Conservation (phyloP, 2,329 filamentous ascomycete species). For the Fusarium secorum region DNA sequence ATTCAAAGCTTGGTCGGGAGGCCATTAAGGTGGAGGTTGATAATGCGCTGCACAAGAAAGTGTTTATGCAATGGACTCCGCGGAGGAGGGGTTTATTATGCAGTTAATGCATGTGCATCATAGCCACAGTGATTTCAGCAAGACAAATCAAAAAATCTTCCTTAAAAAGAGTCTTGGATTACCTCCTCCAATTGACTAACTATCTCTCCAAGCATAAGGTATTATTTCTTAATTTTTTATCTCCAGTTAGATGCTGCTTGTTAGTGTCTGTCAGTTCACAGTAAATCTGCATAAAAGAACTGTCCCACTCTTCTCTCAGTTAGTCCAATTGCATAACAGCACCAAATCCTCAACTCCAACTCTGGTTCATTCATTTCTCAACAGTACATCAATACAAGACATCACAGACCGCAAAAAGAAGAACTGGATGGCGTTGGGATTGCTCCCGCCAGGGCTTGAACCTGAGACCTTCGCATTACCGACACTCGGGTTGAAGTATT, state of each 20-base stretch:
- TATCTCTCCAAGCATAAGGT: fast-evolving
- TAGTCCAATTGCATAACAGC: not conserved
- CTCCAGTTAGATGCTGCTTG: fast-evolving
- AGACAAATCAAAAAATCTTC: fast-evolving
- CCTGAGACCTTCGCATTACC: constrained; percentile 6
- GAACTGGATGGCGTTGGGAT: not conserved
- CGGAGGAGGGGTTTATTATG: fast-evolving
- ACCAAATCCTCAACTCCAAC: too few relatives aligned
- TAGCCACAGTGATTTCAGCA: too few relatives aligned
- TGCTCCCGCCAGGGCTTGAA: constrained; percentile 8
- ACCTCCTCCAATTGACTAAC: not conserved
- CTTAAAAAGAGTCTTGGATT: not conserved
- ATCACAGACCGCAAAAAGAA: not conserved
- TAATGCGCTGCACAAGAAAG: fast-evolving
- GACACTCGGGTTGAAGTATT: not conserved
- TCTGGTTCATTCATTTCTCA: too few relatives aligned
- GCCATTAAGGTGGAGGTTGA: not conserved
- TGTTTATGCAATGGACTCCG: not conserved
- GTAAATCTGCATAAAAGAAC: not conserved
- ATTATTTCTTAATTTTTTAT: too few relatives aligned
- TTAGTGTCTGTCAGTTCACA: fast-evolving
- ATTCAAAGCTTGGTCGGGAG: too few relatives aligned
- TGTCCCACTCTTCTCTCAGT: not conserved
- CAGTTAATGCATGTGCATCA: not conserved
- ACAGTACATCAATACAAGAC: not conserved